These are phyloP conservation scores for Xylaria palmicola DNA, from an alignment of 495 filamentous ascomycete genomes.

Conservation along the genomic window DNA sequence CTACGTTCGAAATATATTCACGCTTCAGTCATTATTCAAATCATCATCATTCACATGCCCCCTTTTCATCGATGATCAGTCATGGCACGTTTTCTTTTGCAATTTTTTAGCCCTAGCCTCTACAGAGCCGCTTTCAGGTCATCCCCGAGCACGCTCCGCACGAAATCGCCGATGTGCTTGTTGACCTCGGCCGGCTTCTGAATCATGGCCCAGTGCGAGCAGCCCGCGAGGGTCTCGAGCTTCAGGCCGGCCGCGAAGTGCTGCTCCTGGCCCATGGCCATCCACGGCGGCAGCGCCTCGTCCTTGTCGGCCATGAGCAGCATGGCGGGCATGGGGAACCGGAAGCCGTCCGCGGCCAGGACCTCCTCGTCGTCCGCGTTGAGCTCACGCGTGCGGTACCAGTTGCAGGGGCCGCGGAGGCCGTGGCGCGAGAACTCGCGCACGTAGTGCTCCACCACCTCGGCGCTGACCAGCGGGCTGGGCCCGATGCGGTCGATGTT, in stretches of 20 bases:
- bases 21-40: too few relatives aligned
- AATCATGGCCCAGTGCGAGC: slow-evolving; percentile 69
- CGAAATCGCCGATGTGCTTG: slow-evolving; percentile 37
- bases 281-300: slow-evolving; percentile 59
- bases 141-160: slow-evolving; percentile 30
- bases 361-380: slow-evolving; percentile 75
- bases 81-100: not conserved
- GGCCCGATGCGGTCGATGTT: slow-evolving; percentile 52
- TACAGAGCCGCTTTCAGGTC: slow-evolving; percentile 28
- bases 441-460: slow-evolving; percentile 77
- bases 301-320: slow-evolving; percentile 74
- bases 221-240: slow-evolving; percentile 50
- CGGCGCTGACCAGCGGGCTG: slow-evolving; percentile 56
- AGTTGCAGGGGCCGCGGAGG: slow-evolving; percentile 76
- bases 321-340: slow-evolving; percentile 66
- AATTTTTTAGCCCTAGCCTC: not conserved
- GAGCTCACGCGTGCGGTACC: slow-evolving; percentile 71
- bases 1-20: too few relatives aligned
- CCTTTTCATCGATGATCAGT: too few relatives aligned
- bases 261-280: slow-evolving; percentile 68
- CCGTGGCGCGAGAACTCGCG: slow-evolving; percentile 64
- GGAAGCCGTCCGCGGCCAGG: slow-evolving; percentile 37
- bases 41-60: not conserved
- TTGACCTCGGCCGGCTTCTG: slow-evolving; percentile 60
- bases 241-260: slow-evolving; percentile 59